Evolutionary conservation across 2,329 filamentous ascomycete species (phyloP).

Genomic region (Mariannaea elegans): DNA sequence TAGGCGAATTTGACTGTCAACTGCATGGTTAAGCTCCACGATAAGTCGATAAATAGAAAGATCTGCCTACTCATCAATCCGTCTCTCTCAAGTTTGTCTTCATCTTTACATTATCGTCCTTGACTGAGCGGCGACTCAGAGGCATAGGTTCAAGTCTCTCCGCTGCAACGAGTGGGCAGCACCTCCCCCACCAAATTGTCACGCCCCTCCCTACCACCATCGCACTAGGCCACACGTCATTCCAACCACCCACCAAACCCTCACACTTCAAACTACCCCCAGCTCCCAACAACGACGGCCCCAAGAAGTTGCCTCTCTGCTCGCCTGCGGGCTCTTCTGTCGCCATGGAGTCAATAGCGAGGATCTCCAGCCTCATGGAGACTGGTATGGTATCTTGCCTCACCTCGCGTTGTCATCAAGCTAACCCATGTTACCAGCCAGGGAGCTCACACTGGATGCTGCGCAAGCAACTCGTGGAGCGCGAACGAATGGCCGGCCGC

Average conservation of each 20-base stretch:
- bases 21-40: too few species aligned
- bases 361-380: slow-evolving; percentile 93
- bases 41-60: too few species aligned
- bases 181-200: slow-evolving; percentile 22
- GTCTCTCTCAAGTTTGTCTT: too few species aligned
- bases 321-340: slow-evolving; percentile 26
- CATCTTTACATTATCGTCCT: too few species aligned
- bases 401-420: slow-evolving; percentile 15
- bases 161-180: background rate
- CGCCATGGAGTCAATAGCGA: slow-evolving; percentile 92
- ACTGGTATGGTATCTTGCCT: slow-evolving; percentile 70
- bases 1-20: background rate
- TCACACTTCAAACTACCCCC: slow-evolving; percentile 22
- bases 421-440: slow-evolving; percentile 65
- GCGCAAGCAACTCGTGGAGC: slow-evolving; percentile 83
- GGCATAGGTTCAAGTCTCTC: too few species aligned
- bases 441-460: slow-evolving; percentile 96
- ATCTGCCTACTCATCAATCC: too few species aligned
- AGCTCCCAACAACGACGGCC: slow-evolving; percentile 19
- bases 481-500: slow-evolving; percentile 67
- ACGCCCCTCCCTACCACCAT: slow-evolving; percentile 33
- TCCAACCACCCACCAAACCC: slow-evolving; percentile 26
- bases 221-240: slow-evolving; percentile 36
- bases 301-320: slow-evolving; percentile 16
- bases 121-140: too few species aligned